Evolutionary conservation across 2,329 filamentous ascomycete genomes (phyloP).

Genomic region (Lachnellula suecica): DNA sequence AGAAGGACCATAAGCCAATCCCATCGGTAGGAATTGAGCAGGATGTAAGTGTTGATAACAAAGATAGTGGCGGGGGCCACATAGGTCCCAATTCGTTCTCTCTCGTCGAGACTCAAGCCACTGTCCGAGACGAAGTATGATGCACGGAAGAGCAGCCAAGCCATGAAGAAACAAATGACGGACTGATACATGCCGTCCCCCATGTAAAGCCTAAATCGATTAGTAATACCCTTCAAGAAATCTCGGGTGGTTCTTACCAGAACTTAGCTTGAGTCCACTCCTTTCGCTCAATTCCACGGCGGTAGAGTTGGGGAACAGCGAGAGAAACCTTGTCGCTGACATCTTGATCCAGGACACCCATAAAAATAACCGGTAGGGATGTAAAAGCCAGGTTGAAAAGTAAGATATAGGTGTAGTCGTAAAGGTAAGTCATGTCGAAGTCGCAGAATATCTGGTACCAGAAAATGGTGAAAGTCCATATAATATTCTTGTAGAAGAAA

Average conservation of each 20-base stretch:
- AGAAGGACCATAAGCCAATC: conserved; percentile 93
- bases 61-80: conserved; percentile 81
- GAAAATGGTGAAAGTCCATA: conserved; percentile 95
- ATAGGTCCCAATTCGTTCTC: conserved; percentile 82
- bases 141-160: conserved; percentile 73
- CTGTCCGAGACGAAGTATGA: conserved; percentile 69
- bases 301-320: conserved; percentile 92
- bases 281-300: conserved; percentile 88
- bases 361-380: conserved; percentile 88
- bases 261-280: conserved; percentile 98
- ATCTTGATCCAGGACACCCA: conserved; percentile 96
- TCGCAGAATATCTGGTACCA: conserved; percentile 97
- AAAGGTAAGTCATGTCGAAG: conserved; percentile 95
- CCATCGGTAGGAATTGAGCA: conserved; percentile 97
- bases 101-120: conserved; percentile 75
- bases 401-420: conserved; percentile 96
- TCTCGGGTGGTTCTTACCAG: conserved; percentile 63
- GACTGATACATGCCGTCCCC: conserved; percentile 92
- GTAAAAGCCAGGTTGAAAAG: conserved; percentile 97
- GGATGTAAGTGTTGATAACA: conserved; percentile 89
- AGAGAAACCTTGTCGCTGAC: conserved; percentile 92
- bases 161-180: conserved; percentile 88
- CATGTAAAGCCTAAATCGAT: conserved; percentile 77
- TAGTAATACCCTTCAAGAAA: conserved; percentile 27
- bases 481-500: conserved; percentile 99